A percentile compares a stretch with the other conserved stretches of the same genome.
phyloP scores from a whole-genome alignment of 768 basidiomycete genomes.

The Mycena capillaripes region DNA sequence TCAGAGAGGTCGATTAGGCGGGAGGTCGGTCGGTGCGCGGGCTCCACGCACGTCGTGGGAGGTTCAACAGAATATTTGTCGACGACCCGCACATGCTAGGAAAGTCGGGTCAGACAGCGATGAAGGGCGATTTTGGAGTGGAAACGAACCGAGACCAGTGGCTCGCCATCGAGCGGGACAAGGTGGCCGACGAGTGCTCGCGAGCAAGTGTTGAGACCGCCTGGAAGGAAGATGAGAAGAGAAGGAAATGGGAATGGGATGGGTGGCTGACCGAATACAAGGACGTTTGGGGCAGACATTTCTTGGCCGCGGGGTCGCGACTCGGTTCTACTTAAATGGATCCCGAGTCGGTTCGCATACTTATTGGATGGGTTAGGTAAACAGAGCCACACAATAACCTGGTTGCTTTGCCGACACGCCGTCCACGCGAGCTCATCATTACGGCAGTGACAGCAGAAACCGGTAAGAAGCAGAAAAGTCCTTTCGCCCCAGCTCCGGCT shows the following conservation, averaged over 20 bases:
- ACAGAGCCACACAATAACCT: neutral
- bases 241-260: slow-evolving; percentile 5
- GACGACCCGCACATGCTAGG: slow-evolving; percentile 76
- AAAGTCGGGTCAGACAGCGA: slow-evolving; percentile 34
- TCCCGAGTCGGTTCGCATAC: neutral
- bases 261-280: slow-evolving; percentile 78
- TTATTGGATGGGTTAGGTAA: neutral
- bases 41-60: slow-evolving; percentile 73
- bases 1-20: slow-evolving; percentile 10
- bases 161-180: slow-evolving; percentile 75
- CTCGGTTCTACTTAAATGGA: neutral
- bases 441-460: slow-evolving; percentile 56
- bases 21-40: slow-evolving; percentile 38
- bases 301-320: neutral
- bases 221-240: slow-evolving; percentile 52
- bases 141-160: slow-evolving; percentile 77
- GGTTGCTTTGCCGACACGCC: slow-evolving; percentile 10
- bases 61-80: slow-evolving; percentile 82
- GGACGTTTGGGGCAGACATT: slow-evolving; percentile 64
- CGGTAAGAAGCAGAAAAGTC: slow-evolving; percentile 90
- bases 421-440: neutral
- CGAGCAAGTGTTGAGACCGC: slow-evolving; percentile 86
- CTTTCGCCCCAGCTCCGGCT: slow-evolving; percentile 73
- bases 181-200: slow-evolving; percentile 78
- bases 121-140: neutral